Percentiles rank a stretch among this genome's conserved stretches.
Evolutionary conservation across 2,329 filamentous ascomycete genomes (phyloP).

Genomic region (Lizonia empirigonia): DNA sequence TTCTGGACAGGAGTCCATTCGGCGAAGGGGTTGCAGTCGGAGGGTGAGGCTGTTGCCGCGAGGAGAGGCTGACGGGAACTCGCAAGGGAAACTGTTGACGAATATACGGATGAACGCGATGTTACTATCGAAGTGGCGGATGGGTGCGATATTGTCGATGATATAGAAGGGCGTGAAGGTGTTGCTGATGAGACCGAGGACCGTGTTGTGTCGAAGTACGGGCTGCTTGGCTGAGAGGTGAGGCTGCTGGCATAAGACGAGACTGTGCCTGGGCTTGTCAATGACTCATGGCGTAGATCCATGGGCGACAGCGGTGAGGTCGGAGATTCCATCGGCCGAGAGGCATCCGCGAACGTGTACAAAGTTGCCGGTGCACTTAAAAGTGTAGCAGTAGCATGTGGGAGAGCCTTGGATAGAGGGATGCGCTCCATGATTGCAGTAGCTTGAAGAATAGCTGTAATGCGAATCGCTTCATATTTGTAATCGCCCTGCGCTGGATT

Average conservation of each 20-base stretch:
- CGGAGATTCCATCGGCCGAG: conserved; percentile 26
- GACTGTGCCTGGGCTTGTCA: conserved; percentile 22
- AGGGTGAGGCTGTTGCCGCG: neutral
- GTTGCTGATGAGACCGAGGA: conserved; percentile 14
- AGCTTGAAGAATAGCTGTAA: conserved; percentile 41
- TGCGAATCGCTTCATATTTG: conserved; percentile 46
- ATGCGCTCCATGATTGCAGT: conserved; percentile 36
- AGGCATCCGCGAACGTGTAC: conserved; percentile 15
- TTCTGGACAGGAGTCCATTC: neutral
- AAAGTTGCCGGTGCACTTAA: neutral
- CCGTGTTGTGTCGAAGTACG: conserved; percentile 11
- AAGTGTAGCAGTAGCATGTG: conserved; percentile 9
- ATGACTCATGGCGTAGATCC: conserved; percentile 23
- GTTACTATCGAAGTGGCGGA: conserved; percentile 18
- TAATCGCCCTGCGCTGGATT: conserved; percentile 28
- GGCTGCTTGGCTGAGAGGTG: conserved; percentile 1
- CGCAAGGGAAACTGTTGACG: neutral
- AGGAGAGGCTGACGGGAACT: neutral
- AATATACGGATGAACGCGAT: neutral
- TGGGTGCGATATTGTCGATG: conserved; percentile 9
- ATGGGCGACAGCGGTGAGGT: conserved; percentile 8
- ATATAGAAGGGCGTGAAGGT: neutral
- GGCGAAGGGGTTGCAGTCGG: neutral
- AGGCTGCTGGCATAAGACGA: conserved; percentile 21
- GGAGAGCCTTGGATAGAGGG: conserved; percentile 38